Conservation (phyloP, 768 basidiomycete genomes). For the Kondoa subrosea region DNA sequence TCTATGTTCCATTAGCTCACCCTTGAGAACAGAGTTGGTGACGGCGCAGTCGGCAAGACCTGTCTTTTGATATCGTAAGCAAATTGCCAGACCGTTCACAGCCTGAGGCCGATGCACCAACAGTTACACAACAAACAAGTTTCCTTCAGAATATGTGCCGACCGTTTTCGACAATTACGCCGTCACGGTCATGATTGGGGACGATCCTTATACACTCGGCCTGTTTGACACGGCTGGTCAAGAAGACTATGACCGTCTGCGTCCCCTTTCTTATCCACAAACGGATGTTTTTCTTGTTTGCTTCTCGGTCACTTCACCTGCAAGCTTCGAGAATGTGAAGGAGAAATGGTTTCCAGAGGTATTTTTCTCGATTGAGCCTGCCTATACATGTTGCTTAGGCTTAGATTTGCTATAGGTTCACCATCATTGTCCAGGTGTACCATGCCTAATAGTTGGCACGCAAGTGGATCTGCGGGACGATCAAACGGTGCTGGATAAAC, state of each 20-base stretch:
- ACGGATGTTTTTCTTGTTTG: slow-evolving; percentile 99
- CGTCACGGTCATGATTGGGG: slow-evolving; percentile 99
- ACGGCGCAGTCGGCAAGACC: slow-evolving; percentile 97
- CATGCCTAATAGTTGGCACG: slow-evolving; percentile 96
- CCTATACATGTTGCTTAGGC: not conserved
- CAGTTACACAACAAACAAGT: slow-evolving; percentile 77
- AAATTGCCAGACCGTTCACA: not conserved
- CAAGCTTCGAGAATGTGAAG: slow-evolving; percentile 99
- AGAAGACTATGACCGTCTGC: slow-evolving; percentile 98
- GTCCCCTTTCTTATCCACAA: slow-evolving; percentile 97
- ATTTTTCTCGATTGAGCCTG: not conserved
- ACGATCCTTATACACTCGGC: slow-evolving; percentile 95
- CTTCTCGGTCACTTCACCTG: slow-evolving; percentile 95
- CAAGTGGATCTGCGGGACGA: slow-evolving; percentile 96
- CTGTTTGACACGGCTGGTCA: slow-evolving; percentile 98
- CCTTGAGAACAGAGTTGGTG: slow-evolving; percentile 48
- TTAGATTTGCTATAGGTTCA: slow-evolving; percentile 47
- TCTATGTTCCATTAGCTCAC: not conserved
- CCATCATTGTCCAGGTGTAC: slow-evolving; percentile 97
- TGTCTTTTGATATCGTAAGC: slow-evolving; percentile 76
- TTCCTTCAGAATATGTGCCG: slow-evolving; percentile 96
- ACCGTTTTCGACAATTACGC: slow-evolving; percentile 97
- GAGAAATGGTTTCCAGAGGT: slow-evolving; percentile 99
- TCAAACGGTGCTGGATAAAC: slow-evolving; percentile 78
- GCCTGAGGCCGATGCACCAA: not conserved